phyloP scores from a whole-genome alignment of 2,329 filamentous ascomycete genomes.

The Arachnomyces sp. region DNA sequence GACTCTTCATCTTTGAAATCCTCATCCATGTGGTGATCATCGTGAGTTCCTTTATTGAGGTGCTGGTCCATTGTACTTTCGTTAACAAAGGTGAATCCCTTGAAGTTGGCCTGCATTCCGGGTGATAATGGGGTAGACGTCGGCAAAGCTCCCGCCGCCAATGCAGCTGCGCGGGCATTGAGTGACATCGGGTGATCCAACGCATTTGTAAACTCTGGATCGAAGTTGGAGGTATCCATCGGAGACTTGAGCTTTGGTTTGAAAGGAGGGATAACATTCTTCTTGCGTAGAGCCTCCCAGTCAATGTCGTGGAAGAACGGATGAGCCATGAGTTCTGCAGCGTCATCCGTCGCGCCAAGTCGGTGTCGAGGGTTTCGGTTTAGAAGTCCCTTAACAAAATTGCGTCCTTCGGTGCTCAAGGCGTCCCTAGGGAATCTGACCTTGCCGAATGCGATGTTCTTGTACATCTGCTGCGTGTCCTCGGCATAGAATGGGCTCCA shows the following conservation, averaged over 20 bases:
- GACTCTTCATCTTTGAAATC: slow-evolving; percentile 31
- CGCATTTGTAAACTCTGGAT: slow-evolving; percentile 95
- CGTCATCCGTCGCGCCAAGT: slow-evolving; percentile 81
- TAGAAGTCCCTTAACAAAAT: slow-evolving; percentile 94
- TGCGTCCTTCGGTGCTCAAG: slow-evolving; percentile 84
- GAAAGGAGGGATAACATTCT: slow-evolving; percentile 91
- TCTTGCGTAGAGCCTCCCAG: slow-evolving; percentile 80
- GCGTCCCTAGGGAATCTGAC: slow-evolving; percentile 94
- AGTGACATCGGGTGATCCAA: slow-evolving; percentile 77
- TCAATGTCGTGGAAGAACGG: slow-evolving; percentile 92
- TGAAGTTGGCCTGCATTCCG: slow-evolving; percentile 95
- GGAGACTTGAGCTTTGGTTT: slow-evolving; percentile 95
- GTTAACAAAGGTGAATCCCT: slow-evolving; percentile 98
- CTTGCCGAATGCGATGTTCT: slow-evolving; percentile 99
- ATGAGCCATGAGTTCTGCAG: slow-evolving; percentile 87
- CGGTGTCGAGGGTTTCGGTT: slow-evolving; percentile 96
- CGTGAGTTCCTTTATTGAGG: slow-evolving; percentile 26
- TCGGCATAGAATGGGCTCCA: slow-evolving; percentile 99
- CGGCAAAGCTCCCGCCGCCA: slow-evolving; percentile 71
- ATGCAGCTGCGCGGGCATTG: slow-evolving; percentile 79
- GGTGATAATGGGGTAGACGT: slow-evolving; percentile 89
- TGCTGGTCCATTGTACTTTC: slow-evolving; percentile 89
- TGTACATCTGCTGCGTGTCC: slow-evolving; percentile 99
- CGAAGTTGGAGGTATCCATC: slow-evolving; percentile 95
- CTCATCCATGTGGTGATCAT: slow-evolving; percentile 37